phyloP scores from a whole-genome alignment of 208 protist species.

The Vickermania spadyakhi region DNA sequence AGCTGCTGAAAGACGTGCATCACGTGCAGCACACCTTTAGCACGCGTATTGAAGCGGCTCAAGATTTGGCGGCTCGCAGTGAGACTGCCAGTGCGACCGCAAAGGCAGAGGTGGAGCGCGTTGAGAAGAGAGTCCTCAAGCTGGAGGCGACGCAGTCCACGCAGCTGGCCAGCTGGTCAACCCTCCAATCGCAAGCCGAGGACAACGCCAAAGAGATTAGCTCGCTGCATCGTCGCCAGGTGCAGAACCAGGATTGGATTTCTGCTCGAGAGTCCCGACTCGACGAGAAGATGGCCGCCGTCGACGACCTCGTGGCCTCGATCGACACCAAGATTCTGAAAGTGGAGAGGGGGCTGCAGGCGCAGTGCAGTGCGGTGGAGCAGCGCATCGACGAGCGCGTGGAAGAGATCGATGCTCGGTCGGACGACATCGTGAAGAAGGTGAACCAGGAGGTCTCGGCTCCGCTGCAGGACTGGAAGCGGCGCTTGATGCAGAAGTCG shows the following conservation, averaged over 20 bases:
- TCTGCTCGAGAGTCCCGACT: constrained; percentile 22
- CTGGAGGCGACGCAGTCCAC: constrained; percentile 17
- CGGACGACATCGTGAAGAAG: constrained; percentile 5
- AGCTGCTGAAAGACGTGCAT: constrained; percentile 15
- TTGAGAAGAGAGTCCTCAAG: constrained; percentile 43
- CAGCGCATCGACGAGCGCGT: background rate
- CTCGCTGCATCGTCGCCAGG: constrained; percentile 19
- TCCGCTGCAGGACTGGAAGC: background rate
- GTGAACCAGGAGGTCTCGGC: constrained; percentile 2
- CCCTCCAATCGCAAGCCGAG: constrained; percentile 13
- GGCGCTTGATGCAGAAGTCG: background rate
- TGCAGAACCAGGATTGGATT: constrained; percentile 22
- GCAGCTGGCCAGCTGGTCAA: constrained; percentile 12
- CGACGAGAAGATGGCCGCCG: constrained; percentile 11
- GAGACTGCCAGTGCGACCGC: constrained; percentile 41
- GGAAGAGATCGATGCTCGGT: background rate
- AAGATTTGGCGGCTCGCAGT: constrained; percentile 29
- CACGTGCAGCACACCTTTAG: constrained; percentile 25
- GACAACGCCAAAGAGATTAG: constrained; percentile 25
- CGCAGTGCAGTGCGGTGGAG: background rate
- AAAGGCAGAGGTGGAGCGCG: constrained; percentile 46
- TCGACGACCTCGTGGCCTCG: constrained; percentile 2
- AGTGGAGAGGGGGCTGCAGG: constrained; percentile 4
- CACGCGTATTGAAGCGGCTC: constrained; percentile 33
- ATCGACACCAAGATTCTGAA: constrained; percentile 8